Base-by-base conservation (phyloP, 2,329 filamentous ascomycete genomes). In the Talaromyces sp. region DNA sequence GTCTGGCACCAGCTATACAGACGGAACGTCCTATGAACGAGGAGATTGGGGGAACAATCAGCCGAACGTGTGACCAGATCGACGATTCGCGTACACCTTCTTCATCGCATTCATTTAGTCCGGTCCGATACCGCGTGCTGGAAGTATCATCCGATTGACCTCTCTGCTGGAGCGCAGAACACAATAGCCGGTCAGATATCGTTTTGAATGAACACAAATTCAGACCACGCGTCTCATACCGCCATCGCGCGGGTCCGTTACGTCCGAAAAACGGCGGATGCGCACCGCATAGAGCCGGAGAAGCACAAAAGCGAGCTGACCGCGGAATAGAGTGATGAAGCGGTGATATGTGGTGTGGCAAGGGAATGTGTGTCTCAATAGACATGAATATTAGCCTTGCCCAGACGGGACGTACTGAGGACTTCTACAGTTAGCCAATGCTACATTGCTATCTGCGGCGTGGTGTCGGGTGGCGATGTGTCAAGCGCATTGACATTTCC, bases 371-470 rank as follows among this genome's bases (percentile, higher is more conserved):
- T 13, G 27, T n/a, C 14, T 47, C 11, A 9, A 16, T 13, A 50
- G 45, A 47, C 45, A 50, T 24, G 27, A 49, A 11, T 5, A 33
- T 27, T 8, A 7, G 16, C 14, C 3, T 33, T 52, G 16, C 49
- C 49, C 8, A 31, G 14, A 52, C 6, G 14, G 22, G 24, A 50
- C 27, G 22, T 50, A 14, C 27, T 49, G n/a, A 41, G 54, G 24
- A 59, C 56, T 60, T 35, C 58, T 60, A 49, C 58, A 37, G 58
- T 49, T 43, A 31, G 37, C 45, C 27, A 59, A 60, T 41, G 57
- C 27, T 60, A 60, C 52, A 39, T 37, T 49, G 58, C 41, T 47
- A 60, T 60, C 16, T 13, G 41, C 57, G 31, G 22, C 13, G 27
- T 37, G 52, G 33, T 24, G 52, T 35, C 22, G 33, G 16, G 33